Percentiles rank a stretch among this genome's conserved stretches.
Conservation (phyloP, 108 stramenopile species). For the Schizochytrium sp. region DNA sequence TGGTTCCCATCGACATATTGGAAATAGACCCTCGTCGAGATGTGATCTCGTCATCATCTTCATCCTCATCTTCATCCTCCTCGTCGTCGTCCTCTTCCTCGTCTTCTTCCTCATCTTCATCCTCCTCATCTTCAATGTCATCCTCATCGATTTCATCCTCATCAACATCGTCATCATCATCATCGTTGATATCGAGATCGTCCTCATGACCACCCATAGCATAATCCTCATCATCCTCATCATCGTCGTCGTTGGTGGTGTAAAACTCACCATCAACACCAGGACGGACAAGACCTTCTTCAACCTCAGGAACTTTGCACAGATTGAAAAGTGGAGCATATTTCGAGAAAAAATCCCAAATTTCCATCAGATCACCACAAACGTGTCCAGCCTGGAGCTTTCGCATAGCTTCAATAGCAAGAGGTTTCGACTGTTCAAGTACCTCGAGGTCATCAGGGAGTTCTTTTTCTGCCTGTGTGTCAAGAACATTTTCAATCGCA, state of each 20-base stretch:
- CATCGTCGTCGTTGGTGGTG: background rate
- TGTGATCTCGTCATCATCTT: background rate
- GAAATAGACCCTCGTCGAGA: slow-evolving; percentile 11
- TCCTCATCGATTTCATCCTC: slow-evolving; percentile 29
- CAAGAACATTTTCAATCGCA: background rate
- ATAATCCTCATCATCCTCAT: background rate
- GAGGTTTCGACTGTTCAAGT: background rate
- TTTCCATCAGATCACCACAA: background rate
- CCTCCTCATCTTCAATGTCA: slow-evolving; percentile 31
- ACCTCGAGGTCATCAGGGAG: slow-evolving; percentile 41
- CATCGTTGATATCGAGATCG: background rate
- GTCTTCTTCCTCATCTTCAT: slow-evolving; percentile 12
- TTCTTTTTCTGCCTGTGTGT: background rate
- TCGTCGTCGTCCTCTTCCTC: slow-evolving; percentile 37
- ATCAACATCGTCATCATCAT: background rate
- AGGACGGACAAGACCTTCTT: slow-evolving; percentile 10
- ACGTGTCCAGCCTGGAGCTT: background rate
- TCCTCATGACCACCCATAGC: background rate
- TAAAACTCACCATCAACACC: background rate
- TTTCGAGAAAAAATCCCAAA: slow-evolving; percentile 49
- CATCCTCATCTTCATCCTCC: background rate
- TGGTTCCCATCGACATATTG: background rate
- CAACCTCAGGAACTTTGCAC: slow-evolving; percentile 31
- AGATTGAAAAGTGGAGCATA: background rate
- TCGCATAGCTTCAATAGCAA: slow-evolving; percentile 53